A percentile compares a stretch with the other conserved stretches of the same genome.
These are phyloP conservation scores for Neostapfia colusana DNA, from an alignment of 176 grass and related monocot species.

Conservation along the genomic window DNA sequence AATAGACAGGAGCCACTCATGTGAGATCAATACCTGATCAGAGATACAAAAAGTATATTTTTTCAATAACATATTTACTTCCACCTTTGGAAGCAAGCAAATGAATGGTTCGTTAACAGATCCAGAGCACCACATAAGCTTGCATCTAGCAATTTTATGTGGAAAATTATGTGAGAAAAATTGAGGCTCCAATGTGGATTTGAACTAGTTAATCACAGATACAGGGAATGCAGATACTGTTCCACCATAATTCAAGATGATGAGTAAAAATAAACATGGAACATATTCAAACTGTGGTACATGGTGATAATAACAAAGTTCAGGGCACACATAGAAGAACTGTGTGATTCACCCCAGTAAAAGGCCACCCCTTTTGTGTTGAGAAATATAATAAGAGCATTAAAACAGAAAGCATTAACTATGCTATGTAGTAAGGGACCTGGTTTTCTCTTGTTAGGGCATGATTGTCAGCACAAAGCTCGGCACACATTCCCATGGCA, in stretches of 20 bases:
- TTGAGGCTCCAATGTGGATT: neutral
- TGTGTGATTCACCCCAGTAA: neutral
- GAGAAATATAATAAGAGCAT: neutral
- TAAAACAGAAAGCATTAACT: neutral
- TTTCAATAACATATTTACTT: neutral
- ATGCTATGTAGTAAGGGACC: constrained; percentile 28
- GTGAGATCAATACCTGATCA: neutral
- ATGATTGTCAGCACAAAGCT: constrained; percentile 92
- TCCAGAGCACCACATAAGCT: neutral
- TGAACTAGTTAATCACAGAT: neutral
- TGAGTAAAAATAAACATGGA: neutral
- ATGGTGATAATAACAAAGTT: neutral
- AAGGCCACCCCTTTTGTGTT: neutral
- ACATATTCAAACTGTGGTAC: neutral
- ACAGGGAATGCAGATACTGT: neutral
- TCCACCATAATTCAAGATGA: neutral
- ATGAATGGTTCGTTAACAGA: constrained; percentile 4
- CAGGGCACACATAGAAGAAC: neutral
- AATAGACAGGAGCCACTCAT: neutral
- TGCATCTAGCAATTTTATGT: neutral
- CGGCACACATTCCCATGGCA: constrained; percentile 89
- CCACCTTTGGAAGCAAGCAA: constrained; percentile 16
- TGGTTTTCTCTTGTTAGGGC: constrained; percentile 84
- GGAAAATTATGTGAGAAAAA: neutral
- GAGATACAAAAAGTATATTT: neutral